Conservation (phyloP, 2,329 filamentous ascomycete species). For the Apiospora pterosperma region DNA sequence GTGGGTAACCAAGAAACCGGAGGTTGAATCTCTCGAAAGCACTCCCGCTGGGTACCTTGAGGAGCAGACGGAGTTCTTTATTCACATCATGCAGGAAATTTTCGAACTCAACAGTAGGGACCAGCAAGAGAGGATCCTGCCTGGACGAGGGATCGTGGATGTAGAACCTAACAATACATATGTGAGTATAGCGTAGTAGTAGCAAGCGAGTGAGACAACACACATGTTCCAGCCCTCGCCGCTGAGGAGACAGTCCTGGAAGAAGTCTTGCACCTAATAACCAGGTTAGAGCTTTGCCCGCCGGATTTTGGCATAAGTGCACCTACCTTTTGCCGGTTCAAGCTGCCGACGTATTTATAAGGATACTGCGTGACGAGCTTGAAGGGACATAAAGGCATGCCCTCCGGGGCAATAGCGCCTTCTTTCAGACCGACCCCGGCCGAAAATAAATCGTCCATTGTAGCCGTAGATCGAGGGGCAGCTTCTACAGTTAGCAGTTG, state of each 20-base stretch:
- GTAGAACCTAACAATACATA: slow-evolving; percentile 58
- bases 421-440: slow-evolving; percentile 13
- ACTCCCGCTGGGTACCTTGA: slow-evolving; percentile 55
- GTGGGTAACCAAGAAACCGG: slow-evolving; percentile 59
- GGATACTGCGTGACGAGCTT: slow-evolving; percentile 55
- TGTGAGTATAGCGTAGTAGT: neutral
- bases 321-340: slow-evolving; percentile 47
- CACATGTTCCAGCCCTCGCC: slow-evolving; percentile 73
- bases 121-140: slow-evolving; percentile 58
- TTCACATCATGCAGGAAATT: slow-evolving; percentile 65
- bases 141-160: slow-evolving; percentile 8
- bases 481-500: neutral
- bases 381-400: slow-evolving; percentile 44
- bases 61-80: slow-evolving; percentile 43
- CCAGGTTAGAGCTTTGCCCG: neutral
- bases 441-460: neutral
- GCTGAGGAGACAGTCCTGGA: slow-evolving; percentile 55
- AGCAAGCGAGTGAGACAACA: slow-evolving; percentile 29
- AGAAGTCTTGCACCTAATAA: slow-evolving; percentile 44
- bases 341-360: slow-evolving; percentile 52
- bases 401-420: slow-evolving; percentile 24
- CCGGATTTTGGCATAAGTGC: neutral
- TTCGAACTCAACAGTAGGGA: slow-evolving; percentile 64
- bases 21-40: slow-evolving; percentile 55
- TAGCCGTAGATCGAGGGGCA: neutral